Evolutionary conservation across 495 filamentous ascomycete species (phyloP), one percentile per base, ranked within the genome.

Genomic region (Penicillium fimorum): DNA sequence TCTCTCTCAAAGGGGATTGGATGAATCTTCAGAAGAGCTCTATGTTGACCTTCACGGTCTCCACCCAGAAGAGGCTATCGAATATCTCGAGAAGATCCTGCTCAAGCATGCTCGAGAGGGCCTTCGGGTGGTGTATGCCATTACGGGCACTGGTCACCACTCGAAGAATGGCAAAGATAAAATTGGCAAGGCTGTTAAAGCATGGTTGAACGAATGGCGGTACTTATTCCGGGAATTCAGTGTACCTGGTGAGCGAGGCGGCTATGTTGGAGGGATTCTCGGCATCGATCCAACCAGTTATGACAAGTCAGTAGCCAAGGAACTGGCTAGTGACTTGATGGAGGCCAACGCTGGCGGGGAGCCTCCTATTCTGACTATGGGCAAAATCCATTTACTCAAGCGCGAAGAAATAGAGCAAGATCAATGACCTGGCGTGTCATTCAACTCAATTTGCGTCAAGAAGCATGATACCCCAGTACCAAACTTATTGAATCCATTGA

Each of bases 101-200:
- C 76, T 90, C 32, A 90, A 94, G 66, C 91, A 97, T 58, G 79
- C 75, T 8, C 66, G 82, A 57, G 79, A 84, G 47, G 87, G 88
- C 48, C 77, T 74, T 43, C 79, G 81, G n/a, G 87, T 92, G 3
- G 82, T 97, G 29, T 99, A 97, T 63, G 92, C 91, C 45, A 97
- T 97, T 64, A 96, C 91, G 4, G 94, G 94, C 55, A 97, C 94
- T 7, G 93, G 93, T 10, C 95, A 99, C 64, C 95, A 97, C 68
- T 96, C 91, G 61, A 97, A 97, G 78, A 94, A 96, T 65, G 94
- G 94, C 60, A 97, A 97, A 71, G 95, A 99, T 69, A 99, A 99
- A 72, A 88, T 99, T 29, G 93, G 93, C 57, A 97, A 96, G 76
- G 90, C 92, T 8, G 84, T 99, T 59, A 86, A 93, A 50, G 81